Conservation (phyloP, 2,329 filamentous ascomycete genomes). For the Pseudogymnoascus sp. region DNA sequence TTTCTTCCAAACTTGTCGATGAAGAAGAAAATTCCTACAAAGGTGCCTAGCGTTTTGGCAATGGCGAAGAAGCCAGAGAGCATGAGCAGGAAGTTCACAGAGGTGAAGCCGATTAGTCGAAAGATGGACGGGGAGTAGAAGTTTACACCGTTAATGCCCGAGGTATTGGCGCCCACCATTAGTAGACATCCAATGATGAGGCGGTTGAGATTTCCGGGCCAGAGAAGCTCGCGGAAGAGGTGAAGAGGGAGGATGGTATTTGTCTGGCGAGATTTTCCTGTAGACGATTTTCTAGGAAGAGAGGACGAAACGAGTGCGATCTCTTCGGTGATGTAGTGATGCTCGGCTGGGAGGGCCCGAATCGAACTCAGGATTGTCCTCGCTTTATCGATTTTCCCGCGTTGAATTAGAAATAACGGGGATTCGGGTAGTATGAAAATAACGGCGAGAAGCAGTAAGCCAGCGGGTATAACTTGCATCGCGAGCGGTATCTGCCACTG, state of each 20-base stretch:
- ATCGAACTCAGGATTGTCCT: constrained; percentile 2
- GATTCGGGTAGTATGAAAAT: constrained; percentile 62
- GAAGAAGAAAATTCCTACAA: background rate
- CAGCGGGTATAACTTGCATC: constrained; percentile 28
- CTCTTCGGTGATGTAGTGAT: constrained; percentile 6
- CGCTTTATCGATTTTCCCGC: background rate
- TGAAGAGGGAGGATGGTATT: background rate
- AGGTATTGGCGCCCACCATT: constrained; percentile 23
- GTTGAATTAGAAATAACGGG: constrained; percentile 53
- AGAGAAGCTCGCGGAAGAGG: constrained; percentile 15
- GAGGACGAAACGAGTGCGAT: background rate
- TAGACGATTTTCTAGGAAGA: background rate
- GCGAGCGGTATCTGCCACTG: constrained; percentile 31
- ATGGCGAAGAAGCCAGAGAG: constrained; percentile 16
- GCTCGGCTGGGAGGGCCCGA: background rate
- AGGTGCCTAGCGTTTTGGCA: background rate
- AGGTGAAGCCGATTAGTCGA: constrained; percentile 18
- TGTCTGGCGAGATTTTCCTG: background rate
- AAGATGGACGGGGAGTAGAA: constrained; percentile 23
- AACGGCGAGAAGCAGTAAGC: constrained; percentile 20
- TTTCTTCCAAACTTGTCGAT: constrained; percentile 8
- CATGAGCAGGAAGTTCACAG: constrained; percentile 18
- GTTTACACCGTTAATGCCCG: constrained; percentile 22
- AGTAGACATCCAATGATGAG: constrained; percentile 17
- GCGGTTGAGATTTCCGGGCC: constrained; percentile 18